Conservation (phyloP, 108 stramenopile species). For the Cylindrotheca fusiformis region DNA sequence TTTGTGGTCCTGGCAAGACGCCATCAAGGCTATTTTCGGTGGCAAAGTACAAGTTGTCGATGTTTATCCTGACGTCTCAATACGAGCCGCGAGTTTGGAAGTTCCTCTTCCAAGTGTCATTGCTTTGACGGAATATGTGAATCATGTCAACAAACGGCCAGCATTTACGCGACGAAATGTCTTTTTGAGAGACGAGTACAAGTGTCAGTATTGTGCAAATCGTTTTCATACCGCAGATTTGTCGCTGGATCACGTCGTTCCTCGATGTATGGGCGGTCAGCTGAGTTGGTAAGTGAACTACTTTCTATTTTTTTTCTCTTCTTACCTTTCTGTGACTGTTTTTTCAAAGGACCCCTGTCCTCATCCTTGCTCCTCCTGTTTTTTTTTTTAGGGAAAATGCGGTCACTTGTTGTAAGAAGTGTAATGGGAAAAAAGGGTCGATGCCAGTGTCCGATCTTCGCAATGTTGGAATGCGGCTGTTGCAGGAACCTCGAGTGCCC, state of each 20-base stretch:
- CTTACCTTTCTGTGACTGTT: no score
- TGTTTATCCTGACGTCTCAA: conserved; percentile 66
- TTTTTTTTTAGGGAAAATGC: conserved; percentile 60
- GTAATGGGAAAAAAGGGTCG: conserved; percentile 81
- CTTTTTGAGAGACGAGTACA: conserved; percentile 82
- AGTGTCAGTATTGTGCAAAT: conserved; percentile 78
- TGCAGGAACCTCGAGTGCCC: conserved; percentile 44
- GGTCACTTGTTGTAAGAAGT: conserved; percentile 70
- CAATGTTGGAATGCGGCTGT: conserved; percentile 65
- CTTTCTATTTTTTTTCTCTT: conserved; percentile 1
- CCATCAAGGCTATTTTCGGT: conserved; percentile 79
- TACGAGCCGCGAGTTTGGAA: conserved; percentile 71
- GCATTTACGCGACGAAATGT: conserved; percentile 86
- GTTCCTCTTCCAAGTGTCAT: conserved; percentile 77
- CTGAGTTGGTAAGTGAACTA: conserved; percentile 53
- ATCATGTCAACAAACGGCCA: conserved; percentile 36
- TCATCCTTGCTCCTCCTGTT: neutral
- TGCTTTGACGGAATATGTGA: conserved; percentile 77
- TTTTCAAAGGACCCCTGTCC: neutral
- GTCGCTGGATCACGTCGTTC: conserved; percentile 78
- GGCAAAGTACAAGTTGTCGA: conserved; percentile 86
- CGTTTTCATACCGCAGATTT: conserved; percentile 69
- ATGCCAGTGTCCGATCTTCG: conserved; percentile 42
- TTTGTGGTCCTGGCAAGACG: conserved; percentile 84
- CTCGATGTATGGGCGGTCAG: conserved; percentile 65